Percentiles rank a stretch among this genome's conserved stretches.
Evolutionary conservation across 768 basidiomycete genomes (phyloP).

Genomic region (Mycena albidolilacea): DNA sequence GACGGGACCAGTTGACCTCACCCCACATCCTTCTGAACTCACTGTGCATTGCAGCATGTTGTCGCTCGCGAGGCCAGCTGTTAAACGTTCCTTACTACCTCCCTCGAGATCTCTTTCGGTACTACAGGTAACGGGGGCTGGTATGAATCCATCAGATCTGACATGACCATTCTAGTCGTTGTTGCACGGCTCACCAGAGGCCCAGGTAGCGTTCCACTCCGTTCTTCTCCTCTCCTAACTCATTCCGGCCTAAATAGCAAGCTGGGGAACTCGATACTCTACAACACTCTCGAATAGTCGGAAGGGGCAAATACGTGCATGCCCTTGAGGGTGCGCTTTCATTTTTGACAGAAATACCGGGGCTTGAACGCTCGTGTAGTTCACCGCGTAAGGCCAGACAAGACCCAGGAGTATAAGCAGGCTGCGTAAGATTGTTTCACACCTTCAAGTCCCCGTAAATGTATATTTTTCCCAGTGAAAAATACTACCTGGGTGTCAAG

Average conservation of each 20-base stretch:
- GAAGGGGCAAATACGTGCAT: slow-evolving; percentile 94
- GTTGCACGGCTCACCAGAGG: slow-evolving; percentile 94
- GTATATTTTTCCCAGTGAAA: slow-evolving; percentile 66
- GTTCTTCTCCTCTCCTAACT: no score
- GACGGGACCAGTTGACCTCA: not conserved
- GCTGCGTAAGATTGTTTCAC: slow-evolving; percentile 72
- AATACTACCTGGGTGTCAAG: slow-evolving; percentile 87
- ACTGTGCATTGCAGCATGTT: slow-evolving; percentile 27
- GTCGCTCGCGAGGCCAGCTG: slow-evolving; percentile 32
- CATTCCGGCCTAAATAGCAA: slow-evolving; percentile 44
- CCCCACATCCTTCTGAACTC: not conserved
- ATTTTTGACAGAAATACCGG: not conserved
- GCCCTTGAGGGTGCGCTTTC: slow-evolving; percentile 82
- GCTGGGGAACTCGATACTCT: slow-evolving; percentile 82
- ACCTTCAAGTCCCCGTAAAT: slow-evolving; percentile 10
- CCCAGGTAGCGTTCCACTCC: slow-evolving; percentile 56
- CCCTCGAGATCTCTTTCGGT: slow-evolving; percentile 71
- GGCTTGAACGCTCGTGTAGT: slow-evolving; percentile 59
- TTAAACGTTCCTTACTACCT: slow-evolving; percentile 31
- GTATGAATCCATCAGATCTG: slow-evolving; percentile 38
- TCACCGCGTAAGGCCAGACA: slow-evolving; percentile 89
- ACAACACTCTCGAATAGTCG: slow-evolving; percentile 92
- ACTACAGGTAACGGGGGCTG: slow-evolving; percentile 61
- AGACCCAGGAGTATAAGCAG: slow-evolving; percentile 86
- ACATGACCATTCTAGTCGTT: slow-evolving; percentile 70